Conservation (phyloP, 768 basidiomycete genomes). For the Termitomyces sp. region DNA sequence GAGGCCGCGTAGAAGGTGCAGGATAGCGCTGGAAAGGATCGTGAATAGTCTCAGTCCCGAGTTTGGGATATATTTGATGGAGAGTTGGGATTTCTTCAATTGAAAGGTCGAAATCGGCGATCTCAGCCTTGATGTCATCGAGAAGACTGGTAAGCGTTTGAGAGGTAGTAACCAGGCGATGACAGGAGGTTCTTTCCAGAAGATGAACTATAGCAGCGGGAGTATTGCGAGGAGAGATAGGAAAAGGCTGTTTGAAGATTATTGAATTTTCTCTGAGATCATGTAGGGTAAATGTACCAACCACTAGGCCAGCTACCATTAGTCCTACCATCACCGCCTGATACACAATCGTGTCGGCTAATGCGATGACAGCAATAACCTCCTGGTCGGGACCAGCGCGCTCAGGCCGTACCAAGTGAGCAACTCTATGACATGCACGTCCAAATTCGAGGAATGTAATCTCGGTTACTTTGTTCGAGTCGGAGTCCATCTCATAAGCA, state of each 20-base stretch:
- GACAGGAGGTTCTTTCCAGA: constrained; percentile 25
- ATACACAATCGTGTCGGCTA: constrained; percentile 25
- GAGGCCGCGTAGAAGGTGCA: not conserved
- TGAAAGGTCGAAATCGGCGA: constrained; percentile 14
- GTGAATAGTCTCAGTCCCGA: constrained; percentile 8
- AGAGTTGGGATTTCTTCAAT: constrained; percentile 10
- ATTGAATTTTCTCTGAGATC: not conserved
- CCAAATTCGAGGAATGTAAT: constrained; percentile 33
- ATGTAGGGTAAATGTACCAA: constrained; percentile 7
- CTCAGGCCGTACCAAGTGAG: constrained; percentile 24
- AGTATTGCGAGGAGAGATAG: constrained; percentile 25
- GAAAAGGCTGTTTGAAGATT: constrained; percentile 26
- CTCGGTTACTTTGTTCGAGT: constrained; percentile 10
- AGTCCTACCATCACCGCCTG: constrained; percentile 28
- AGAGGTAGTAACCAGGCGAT: constrained; percentile 26
- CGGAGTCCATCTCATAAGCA: constrained; percentile 14
- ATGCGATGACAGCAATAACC: constrained; percentile 25
- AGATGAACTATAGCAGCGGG: constrained; percentile 20
- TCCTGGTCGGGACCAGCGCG: constrained; percentile 16
- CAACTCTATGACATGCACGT: constrained; percentile 32
- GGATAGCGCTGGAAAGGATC: constrained; percentile 12
- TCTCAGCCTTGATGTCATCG: constrained; percentile 12
- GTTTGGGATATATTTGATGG: constrained; percentile 6
- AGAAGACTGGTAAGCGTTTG: constrained; percentile 18
- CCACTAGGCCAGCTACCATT: constrained; percentile 23